These are phyloP conservation scores for Polyporus tsugae DNA, from an alignment of 1,284 basidiomycete genomes.

Conservation along the genomic window DNA sequence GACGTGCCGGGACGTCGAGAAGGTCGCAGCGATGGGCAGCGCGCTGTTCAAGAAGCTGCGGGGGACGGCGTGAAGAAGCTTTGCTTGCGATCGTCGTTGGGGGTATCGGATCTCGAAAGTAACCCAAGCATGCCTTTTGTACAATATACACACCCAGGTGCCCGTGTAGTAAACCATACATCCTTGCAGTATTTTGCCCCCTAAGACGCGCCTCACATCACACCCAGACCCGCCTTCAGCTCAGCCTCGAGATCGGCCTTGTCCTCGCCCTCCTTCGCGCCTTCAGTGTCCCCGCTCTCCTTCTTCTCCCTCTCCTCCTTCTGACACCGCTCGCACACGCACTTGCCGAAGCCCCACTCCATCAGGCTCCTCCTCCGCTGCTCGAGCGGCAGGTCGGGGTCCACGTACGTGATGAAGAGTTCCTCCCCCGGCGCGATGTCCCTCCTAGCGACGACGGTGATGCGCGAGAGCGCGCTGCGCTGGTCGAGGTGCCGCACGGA, in stretches of 20 bases:
- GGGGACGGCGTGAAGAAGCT: constrained; percentile 10
- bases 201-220: constrained; percentile 37
- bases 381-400: constrained; percentile 63
- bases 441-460: constrained; percentile 73
- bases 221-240: constrained; percentile 58
- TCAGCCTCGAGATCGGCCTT: constrained; percentile 43
- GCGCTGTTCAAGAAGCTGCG: constrained; percentile 32
- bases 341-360: constrained; percentile 81
- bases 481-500: constrained; percentile 77
- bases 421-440: constrained; percentile 80
- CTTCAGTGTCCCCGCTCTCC: constrained; percentile 34
- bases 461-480: constrained; percentile 68
- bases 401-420: constrained; percentile 81
- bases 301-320: constrained; percentile 54
- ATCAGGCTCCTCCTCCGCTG: constrained; percentile 66
- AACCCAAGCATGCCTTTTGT: neutral
- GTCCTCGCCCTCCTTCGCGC: constrained; percentile 32
- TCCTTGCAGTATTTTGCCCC: neutral
- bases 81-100: too few relatives aligned
- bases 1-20: constrained; percentile 87
- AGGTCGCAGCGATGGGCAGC: constrained; percentile 49
- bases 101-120: neutral
- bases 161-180: constrained; percentile 1
- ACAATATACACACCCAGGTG: neutral
- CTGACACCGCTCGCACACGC: constrained; percentile 72